These are phyloP conservation scores for Fusarium fujikuroi DNA, from an alignment of 2,329 filamentous ascomycete genomes.

Conservation along the genomic window DNA sequence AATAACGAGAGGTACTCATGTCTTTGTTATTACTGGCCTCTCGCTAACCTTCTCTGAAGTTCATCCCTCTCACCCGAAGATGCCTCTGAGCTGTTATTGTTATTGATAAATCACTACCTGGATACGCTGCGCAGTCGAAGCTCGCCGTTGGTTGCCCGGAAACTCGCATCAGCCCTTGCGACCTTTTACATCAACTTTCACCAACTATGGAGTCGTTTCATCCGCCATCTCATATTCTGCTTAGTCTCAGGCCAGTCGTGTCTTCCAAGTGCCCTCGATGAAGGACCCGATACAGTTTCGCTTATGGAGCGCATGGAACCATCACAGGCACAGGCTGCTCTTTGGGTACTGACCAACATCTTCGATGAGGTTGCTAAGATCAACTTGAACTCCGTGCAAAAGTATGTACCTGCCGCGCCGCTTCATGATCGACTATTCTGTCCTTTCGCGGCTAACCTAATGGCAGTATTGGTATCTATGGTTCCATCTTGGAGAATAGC, in stretches of 20 bases:
- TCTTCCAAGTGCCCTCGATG: conserved; percentile 34
- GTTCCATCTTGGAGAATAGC: conserved; percentile 54
- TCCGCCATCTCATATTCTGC: conserved; percentile 69
- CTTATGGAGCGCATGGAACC: conserved; percentile 60
- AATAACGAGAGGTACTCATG: conserved; percentile 82
- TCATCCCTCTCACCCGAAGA: conserved; percentile 66
- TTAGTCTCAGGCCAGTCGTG: conserved; percentile 53
- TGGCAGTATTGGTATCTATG: conserved; percentile 52
- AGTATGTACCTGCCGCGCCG: conserved; percentile 53
- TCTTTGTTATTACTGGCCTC: no score
- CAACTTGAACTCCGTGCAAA: conserved; percentile 69
- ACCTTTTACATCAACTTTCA: conserved; percentile 80
- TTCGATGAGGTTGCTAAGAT: conserved; percentile 62
- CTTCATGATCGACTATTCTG: neutral
- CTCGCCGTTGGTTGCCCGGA: conserved; percentile 72
- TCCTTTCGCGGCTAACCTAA: conserved; percentile 15
- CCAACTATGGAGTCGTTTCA: conserved; percentile 71
- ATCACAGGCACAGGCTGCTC: conserved; percentile 63
- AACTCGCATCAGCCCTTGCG: conserved; percentile 80
- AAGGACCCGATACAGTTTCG: conserved; percentile 55
- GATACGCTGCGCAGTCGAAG: conserved; percentile 62
- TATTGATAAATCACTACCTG: conserved; percentile 72
- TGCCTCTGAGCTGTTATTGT: conserved; percentile 67
- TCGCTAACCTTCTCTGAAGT: conserved; percentile 43
- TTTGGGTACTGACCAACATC: conserved; percentile 68